Evolutionary conservation across 1,284 basidiomycete species (phyloP).

Genomic region (Chiua sp.): DNA sequence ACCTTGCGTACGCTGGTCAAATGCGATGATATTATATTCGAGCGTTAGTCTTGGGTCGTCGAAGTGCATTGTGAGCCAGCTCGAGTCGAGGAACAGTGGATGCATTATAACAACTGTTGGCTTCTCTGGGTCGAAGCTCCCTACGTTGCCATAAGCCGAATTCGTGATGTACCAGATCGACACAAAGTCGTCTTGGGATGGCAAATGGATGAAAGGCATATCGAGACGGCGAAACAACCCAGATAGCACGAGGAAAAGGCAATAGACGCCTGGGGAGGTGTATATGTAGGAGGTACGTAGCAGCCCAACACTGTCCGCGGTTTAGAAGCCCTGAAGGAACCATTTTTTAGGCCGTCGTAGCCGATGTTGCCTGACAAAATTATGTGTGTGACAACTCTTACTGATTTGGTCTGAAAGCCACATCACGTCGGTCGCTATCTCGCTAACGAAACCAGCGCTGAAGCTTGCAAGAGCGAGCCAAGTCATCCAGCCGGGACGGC

Average conservation of each 20-base stretch:
- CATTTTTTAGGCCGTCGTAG: constrained; percentile 18
- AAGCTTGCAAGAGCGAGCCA: neutral
- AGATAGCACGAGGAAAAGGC: constrained; percentile 4
- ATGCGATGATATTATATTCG: constrained; percentile 70
- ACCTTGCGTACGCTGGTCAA: constrained; percentile 76
- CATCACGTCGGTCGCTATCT: too few species aligned
- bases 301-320: constrained; percentile 14
- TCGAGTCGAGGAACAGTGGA: constrained; percentile 68
- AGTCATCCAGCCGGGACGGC: neutral
- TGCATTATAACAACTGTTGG: constrained; percentile 71
- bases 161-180: constrained; percentile 77
- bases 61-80: constrained; percentile 70
- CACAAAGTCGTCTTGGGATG: constrained; percentile 65
- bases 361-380: constrained; percentile 35
- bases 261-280: constrained; percentile 7
- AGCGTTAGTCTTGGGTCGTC: constrained; percentile 64
- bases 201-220: constrained; percentile 77
- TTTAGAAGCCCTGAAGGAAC: constrained; percentile 22
- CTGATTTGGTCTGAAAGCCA: neutral
- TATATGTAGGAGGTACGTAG: constrained; percentile 17
- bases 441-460: neutral
- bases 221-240: constrained; percentile 12
- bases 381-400: constrained; percentile 14
- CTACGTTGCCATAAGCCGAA: constrained; percentile 54
- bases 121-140: constrained; percentile 66